Evolutionary conservation across 257 asterid species (phyloP), one percentile per base, ranked within the genome.

Genomic region (Dorcoceras hygrometricum): DNA sequence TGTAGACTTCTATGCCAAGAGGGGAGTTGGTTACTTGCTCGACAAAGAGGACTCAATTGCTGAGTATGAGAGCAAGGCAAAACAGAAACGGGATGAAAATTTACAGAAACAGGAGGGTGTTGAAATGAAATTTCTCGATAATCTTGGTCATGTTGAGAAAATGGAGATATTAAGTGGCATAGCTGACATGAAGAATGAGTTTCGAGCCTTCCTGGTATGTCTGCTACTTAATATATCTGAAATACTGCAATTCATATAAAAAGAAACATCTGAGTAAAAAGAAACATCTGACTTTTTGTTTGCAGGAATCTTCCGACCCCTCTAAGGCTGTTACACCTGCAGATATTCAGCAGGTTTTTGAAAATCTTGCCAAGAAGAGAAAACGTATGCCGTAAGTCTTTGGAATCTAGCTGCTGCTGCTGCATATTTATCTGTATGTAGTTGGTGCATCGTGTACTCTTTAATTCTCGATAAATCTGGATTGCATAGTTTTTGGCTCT

Each of bases 41-140:
- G 97, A 94, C 67, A 78, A 62, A 78, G 97, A 94, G 70, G 99
- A 94, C 69, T 80, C 99, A 2, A 90, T 94, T 63, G 96, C 88
- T 5, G 96, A 94, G 80, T 94, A 94, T n/a, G 97, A 94, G 80
- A 75, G 77, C 60, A 77, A 82, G 78, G 96, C 89, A 32, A 89
- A 87, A 73, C 88, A 77, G 83, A 87, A 82, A 77, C 80, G 96
- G 80, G 85, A 76, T 57, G 97, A 91, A 70, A 84, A 90, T 77
- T 73, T 82, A 75, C 83, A 87, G 85, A 79, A 79, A 65, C 87
- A 83, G 66, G 89, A 87, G 86, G 95, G 90, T 26, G 73, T 66
- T 54, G 91, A 91, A 59, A 54, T 71, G 76, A 80, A 74, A 74
- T 81, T 90, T 68, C 91, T 94, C 68, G 78, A 84, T 73, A 82